phyloP scores from a whole-genome alignment of 1,284 basidiomycete genomes.

The Agaricales sp. region DNA sequence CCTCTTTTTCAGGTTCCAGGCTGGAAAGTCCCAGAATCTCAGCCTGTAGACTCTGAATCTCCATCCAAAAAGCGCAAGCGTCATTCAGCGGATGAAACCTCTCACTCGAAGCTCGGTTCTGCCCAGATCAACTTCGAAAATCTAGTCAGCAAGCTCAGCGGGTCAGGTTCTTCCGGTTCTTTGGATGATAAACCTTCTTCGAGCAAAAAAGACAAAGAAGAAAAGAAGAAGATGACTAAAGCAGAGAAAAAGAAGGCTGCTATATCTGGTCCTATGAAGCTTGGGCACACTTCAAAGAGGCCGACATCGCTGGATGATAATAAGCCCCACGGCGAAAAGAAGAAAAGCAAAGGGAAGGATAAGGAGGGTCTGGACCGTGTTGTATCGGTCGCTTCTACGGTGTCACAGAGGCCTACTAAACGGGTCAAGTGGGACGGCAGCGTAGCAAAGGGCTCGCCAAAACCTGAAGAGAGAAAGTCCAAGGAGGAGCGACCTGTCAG shows the following conservation, averaged over 20 bases:
- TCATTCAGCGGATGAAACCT: slow-evolving; percentile 24
- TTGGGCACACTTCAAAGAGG: background rate
- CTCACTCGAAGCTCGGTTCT: slow-evolving; percentile 28
- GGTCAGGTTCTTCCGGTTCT: slow-evolving; percentile 8
- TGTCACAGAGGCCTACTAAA: slow-evolving; percentile 20
- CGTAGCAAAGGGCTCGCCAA: background rate
- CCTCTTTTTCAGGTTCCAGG: slow-evolving; percentile 64
- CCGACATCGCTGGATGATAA: slow-evolving; percentile 2
- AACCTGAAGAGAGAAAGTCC: slow-evolving; percentile 9
- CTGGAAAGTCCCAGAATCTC: slow-evolving; percentile 48
- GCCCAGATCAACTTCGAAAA: slow-evolving; percentile 70
- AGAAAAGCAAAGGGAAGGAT: slow-evolving; percentile 22
- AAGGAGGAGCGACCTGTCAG: slow-evolving; percentile 1
- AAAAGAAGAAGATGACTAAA: slow-evolving; percentile 13
- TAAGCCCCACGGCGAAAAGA: slow-evolving; percentile 15
- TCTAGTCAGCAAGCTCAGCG: slow-evolving; percentile 54
- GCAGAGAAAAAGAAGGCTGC: slow-evolving; percentile 3
- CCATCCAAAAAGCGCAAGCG: slow-evolving; percentile 62
- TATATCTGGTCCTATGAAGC: background rate
- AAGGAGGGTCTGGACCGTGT: slow-evolving; percentile 17
- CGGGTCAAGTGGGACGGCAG: slow-evolving; percentile 23
- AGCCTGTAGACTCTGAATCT: slow-evolving; percentile 21
- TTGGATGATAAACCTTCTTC: slow-evolving; percentile 1
- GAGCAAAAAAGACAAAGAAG: slow-evolving; percentile 10
- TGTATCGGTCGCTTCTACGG: slow-evolving; percentile 9